Percentiles rank a stretch among this genome's conserved stretches.
phyloP scores from a whole-genome alignment of 139 green algal genomes.

The Raphidocelis subcapitata region DNA sequence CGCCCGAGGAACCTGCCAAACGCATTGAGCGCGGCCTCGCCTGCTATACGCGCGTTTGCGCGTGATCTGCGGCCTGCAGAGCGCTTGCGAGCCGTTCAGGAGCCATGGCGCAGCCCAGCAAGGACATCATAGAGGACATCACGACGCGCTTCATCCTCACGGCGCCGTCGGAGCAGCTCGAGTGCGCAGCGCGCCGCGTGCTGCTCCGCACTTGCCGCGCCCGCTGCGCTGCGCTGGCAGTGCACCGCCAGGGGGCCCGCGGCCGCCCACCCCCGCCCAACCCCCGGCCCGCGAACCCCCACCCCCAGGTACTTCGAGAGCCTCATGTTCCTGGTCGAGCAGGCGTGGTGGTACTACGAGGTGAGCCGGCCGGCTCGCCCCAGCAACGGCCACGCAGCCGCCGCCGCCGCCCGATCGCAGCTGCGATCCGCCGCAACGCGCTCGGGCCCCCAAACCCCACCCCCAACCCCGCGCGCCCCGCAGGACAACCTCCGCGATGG shows the following conservation, averaged over 20 bases:
- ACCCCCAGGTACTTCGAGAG: constrained; percentile 77
- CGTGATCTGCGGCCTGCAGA: not conserved
- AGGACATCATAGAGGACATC: constrained; percentile 76
- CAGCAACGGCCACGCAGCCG: too few relatives aligned
- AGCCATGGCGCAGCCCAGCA: constrained; percentile 31
- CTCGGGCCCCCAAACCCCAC: too few relatives aligned
- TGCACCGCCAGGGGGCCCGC: too few relatives aligned
- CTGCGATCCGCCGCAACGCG: too few relatives aligned
- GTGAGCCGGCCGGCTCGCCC: constrained; percentile 33
- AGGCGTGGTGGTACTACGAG: constrained; percentile 98
- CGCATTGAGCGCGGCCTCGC: not conserved
- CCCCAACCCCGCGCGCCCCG: not conserved
- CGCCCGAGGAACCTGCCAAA: not conserved
- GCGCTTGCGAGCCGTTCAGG: not conserved
- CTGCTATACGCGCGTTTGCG: not conserved
- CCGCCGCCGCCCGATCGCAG: too few relatives aligned
- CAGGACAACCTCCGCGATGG: constrained; percentile 34
- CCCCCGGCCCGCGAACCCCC: not conserved
- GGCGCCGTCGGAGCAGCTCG: constrained; percentile 71
- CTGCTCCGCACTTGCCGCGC: too few relatives aligned
- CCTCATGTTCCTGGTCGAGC: constrained; percentile 91
- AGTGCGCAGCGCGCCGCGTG: constrained; percentile 28
- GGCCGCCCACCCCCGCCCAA: not conserved
- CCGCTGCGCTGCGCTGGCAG: too few relatives aligned
- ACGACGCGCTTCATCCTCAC: constrained; percentile 88